Conservation (phyloP, 202 grass and related monocot species). For the Carex sylvatica region DNA sequence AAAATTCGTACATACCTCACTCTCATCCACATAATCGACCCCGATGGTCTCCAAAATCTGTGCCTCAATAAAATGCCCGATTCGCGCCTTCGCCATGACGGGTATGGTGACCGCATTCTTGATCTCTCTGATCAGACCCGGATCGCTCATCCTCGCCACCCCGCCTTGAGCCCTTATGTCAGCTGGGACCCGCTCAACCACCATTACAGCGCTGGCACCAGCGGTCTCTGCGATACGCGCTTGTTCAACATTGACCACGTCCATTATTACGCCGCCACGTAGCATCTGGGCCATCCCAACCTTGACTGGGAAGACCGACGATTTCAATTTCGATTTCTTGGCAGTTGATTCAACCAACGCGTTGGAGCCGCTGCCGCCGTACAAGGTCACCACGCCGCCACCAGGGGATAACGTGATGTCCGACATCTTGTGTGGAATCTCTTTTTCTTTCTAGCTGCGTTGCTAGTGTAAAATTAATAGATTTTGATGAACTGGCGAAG, state of each 20-base stretch:
- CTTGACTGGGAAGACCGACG: slow-evolving; percentile 47
- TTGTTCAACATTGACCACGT: slow-evolving; percentile 40
- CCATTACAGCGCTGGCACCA: slow-evolving; percentile 64
- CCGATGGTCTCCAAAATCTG: slow-evolving; percentile 51
- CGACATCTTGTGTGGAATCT: not conserved
- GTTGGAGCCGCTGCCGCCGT: slow-evolving; percentile 36
- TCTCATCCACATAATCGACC: slow-evolving; percentile 51
- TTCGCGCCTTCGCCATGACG: slow-evolving; percentile 87
- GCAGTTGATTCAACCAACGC: slow-evolving; percentile 34
- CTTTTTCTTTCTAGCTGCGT: not conserved
- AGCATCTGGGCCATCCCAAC: slow-evolving; percentile 48
- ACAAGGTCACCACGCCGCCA: slow-evolving; percentile 57
- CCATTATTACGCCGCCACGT: slow-evolving; percentile 47
- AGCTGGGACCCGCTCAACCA: slow-evolving; percentile 56
- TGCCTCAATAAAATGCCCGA: slow-evolving; percentile 77
- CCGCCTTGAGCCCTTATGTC: slow-evolving; percentile 52
- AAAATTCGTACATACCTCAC: slow-evolving; percentile 31
- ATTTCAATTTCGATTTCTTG: slow-evolving; percentile 21
- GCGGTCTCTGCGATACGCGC: slow-evolving; percentile 49
- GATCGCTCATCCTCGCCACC: slow-evolving; percentile 65
- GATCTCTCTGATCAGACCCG: slow-evolving; percentile 74
- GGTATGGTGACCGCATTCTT: slow-evolving; percentile 88
- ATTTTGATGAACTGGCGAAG: not conserved
- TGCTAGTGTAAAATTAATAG: not conserved
- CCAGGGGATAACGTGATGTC: slow-evolving; percentile 12